Evolutionary conservation across 177 flowering plant species (phyloP), one percentile per base, ranked within the genome.

Genomic region (Vitis hybrid): DNA sequence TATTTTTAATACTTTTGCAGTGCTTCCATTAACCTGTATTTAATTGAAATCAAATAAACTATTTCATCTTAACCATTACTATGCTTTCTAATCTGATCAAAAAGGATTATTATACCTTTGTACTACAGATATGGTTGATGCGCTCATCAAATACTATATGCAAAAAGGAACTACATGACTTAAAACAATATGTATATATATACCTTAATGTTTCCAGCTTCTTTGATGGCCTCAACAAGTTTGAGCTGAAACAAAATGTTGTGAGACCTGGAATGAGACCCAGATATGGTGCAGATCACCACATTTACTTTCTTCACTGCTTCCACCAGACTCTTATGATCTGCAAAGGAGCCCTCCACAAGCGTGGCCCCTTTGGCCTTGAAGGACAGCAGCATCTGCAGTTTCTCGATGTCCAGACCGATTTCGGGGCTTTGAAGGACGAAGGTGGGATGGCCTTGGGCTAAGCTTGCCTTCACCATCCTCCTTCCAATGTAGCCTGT

Each of bases 401-500:
- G 59, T 24, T 78, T 82, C 32, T 82, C 80, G 2, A 80, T 78
- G 48, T 82, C 79, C 3, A 82, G 66, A 0, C 85, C 83, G 3
- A 80, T 80, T 63, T 80, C 85, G 0, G 78, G 80, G 62, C 85
- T 24, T 1, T 69, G 74, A 5, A 83, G 70, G 1, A 83, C 75
- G n/a, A 78, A 80, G 2, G 86, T 82, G 19, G 58, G 54, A 50
- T 82, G 83, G 0, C 85, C 85, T 40, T 57, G 64, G 0, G 46
- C 76, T 15, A 82, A 58, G 30, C 82, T 71, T 3, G 83, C 85
- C 79, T 56, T 74, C 51, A 82, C 85, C 69, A 82, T 12, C 59
- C 82, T 79, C 77, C 57, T 77, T n/a, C 83, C 85, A 2, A 82
- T 11, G 21, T 77, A 82, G 58, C 85, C 85, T 0, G 85, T 82